Percentiles rank a stretch among this genome's conserved stretches.
Conservation (phyloP, 768 basidiomycete genomes). For the Thelephora ganbajun region DNA sequence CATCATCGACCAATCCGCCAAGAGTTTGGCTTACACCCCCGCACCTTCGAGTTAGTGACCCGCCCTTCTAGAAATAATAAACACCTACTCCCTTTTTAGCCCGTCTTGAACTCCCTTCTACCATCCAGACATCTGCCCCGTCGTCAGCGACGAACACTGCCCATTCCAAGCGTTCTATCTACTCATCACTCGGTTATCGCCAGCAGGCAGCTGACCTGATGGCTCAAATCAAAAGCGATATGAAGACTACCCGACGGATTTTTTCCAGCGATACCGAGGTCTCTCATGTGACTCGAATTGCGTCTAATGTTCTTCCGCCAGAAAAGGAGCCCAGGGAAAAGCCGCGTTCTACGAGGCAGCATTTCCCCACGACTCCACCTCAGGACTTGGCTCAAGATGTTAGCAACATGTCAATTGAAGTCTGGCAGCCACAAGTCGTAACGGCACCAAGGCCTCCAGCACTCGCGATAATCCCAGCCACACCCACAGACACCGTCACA, state of each 20-base stretch:
- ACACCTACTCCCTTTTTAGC: neutral
- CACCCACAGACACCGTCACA: neutral
- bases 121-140: neutral
- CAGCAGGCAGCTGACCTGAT: slow-evolving; percentile 68
- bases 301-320: neutral
- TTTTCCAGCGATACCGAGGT: slow-evolving; percentile 54
- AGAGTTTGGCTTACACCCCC: neutral
- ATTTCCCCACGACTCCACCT: neutral
- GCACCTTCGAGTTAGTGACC: neutral
- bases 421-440: neutral
- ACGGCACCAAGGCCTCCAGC: neutral
- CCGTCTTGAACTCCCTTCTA: neutral
- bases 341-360: slow-evolving; percentile 5
- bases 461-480: neutral
- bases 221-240: slow-evolving; percentile 74
- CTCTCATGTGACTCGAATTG: slow-evolving; percentile 20
- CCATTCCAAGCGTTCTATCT: slow-evolving; percentile 18
- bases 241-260: slow-evolving; percentile 59
- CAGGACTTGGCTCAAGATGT: neutral
- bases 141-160: slow-evolving; percentile 3
- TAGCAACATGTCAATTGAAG: neutral
- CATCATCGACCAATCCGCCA: slow-evolving; percentile 3
- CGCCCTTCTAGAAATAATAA: neutral
- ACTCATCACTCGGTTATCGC: slow-evolving; percentile 57
- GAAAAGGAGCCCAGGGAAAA: slow-evolving; percentile 17